Percentiles rank a stretch among this genome's conserved stretches.
Evolutionary conservation across 495 filamentous ascomycete genomes (phyloP).

Genomic region (Daldinia concentrica): DNA sequence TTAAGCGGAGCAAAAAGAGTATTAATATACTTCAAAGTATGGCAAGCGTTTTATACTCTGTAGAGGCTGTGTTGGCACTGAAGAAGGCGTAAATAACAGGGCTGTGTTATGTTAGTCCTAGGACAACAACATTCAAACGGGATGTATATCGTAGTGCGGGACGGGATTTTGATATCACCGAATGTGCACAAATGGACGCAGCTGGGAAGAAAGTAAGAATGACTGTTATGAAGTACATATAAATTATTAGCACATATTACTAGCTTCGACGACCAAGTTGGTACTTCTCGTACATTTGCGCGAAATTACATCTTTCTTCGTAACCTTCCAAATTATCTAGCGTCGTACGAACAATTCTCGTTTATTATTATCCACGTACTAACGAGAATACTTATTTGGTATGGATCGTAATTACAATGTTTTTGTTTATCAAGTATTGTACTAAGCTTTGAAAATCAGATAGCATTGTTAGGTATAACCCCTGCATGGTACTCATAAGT

Average conservation of each 20-base stretch:
- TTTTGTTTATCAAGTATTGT: too few species aligned
- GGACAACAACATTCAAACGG: not conserved
- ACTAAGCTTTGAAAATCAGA: too few species aligned
- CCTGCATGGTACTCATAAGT: too few species aligned
- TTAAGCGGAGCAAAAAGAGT: not conserved
- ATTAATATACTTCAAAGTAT: too few species aligned
- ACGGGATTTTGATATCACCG: not conserved
- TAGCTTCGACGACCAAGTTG: not conserved
- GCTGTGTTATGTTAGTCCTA: not conserved
- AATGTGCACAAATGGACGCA: constrained; percentile 1
- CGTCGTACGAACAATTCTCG: too few species aligned
- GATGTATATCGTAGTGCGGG: not conserved
- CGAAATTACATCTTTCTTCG: too few species aligned
- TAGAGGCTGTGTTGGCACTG: not conserved
- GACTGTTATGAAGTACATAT: not conserved
- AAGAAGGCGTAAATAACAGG: not conserved
- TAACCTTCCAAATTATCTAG: too few species aligned
- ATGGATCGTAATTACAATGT: too few species aligned
- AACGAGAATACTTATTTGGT: too few species aligned
- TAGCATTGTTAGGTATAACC: too few species aligned
- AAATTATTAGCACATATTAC: not conserved
- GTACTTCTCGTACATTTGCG: not conserved
- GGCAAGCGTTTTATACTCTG: too few species aligned
- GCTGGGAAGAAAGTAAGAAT: not conserved
- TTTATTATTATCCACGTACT: too few species aligned